Percentiles rank a stretch among this genome's conserved stretches.
These are phyloP conservation scores for Calonectria hawksworthii DNA, from an alignment of 2,329 filamentous ascomycete species.

Conservation along the genomic window DNA sequence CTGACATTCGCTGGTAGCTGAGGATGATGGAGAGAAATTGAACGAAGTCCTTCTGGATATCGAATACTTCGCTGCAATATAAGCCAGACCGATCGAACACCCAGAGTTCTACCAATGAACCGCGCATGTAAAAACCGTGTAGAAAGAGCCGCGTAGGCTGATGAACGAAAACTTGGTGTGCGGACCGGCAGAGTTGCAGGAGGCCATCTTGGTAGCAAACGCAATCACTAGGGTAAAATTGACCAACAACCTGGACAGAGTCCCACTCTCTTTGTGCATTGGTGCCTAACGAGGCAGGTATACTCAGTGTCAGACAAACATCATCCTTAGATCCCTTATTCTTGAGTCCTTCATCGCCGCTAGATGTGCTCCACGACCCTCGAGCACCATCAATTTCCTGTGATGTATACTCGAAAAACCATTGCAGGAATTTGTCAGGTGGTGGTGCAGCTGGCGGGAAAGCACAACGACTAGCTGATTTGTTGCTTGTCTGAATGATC, in stretches of 20 bases:
- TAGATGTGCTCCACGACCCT: neutral
- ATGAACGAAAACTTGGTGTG: constrained; percentile 45
- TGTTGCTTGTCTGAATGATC: neutral
- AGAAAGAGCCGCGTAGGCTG: constrained; percentile 53
- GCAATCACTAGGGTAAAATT: neutral
- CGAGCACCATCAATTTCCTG: neutral
- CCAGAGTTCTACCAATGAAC: constrained; percentile 50
- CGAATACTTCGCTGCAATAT: constrained; percentile 49
- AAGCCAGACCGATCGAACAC: constrained; percentile 54
- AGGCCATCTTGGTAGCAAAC: neutral
- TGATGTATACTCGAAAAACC: neutral
- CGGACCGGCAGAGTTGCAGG: constrained; percentile 24
- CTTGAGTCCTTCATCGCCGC: neutral
- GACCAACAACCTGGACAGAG: neutral
- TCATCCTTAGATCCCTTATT: no score
- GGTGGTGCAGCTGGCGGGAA: neutral
- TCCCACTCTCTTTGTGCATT: neutral
- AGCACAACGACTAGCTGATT: neutral
- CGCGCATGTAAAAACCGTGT: constrained; percentile 53
- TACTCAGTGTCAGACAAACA: neutral
- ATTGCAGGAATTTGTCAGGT: neutral
- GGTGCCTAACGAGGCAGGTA: neutral
- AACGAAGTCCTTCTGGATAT: constrained; percentile 47
- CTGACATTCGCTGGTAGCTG: constrained; percentile 49
- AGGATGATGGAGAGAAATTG: constrained; percentile 47